A percentile compares a stretch with the other conserved stretches of the same genome.
phyloP scores from a whole-genome alignment of 2,329 filamentous ascomycete genomes.

The Cladosporium sp. region DNA sequence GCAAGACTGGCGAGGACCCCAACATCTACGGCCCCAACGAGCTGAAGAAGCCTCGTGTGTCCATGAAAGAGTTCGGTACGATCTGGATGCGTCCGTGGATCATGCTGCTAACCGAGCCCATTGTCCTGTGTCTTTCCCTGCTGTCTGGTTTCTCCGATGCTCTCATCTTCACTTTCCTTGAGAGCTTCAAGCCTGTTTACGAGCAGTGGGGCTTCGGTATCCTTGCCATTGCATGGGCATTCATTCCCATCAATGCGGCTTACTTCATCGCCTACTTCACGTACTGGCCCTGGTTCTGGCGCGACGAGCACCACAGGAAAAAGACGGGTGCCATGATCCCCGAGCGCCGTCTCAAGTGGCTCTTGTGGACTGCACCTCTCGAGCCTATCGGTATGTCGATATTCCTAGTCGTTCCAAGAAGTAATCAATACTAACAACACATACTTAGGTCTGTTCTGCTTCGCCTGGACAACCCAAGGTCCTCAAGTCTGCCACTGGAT shows the following conservation, averaged over 20 bases:
- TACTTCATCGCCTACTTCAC: conserved; percentile 58
- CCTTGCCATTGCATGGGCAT: conserved; percentile 54
- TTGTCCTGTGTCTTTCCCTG: conserved; percentile 63
- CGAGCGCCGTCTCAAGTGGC: conserved; percentile 61
- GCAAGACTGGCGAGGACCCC: conserved; percentile 53
- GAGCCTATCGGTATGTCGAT: conserved; percentile 47
- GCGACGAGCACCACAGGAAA: conserved; percentile 44
- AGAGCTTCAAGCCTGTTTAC: conserved; percentile 65
- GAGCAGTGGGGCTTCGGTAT: conserved; percentile 59
- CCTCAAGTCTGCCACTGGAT: conserved; percentile 54
- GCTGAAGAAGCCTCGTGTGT: conserved; percentile 41
- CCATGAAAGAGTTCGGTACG: conserved; percentile 38
- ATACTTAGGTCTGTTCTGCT: conserved; percentile 59
- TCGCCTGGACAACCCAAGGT: conserved; percentile 63
- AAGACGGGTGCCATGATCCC: conserved; percentile 50
- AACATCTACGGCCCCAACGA: conserved; percentile 71
- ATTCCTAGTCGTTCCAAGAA: neutral
- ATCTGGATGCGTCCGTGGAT: conserved; percentile 62
- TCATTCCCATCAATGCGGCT: conserved; percentile 45
- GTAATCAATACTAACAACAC: conserved; percentile 47
- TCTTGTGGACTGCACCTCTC: conserved; percentile 54
- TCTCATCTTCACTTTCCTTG: conserved; percentile 71
- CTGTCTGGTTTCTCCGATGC: conserved; percentile 68
- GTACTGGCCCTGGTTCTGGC: conserved; percentile 57
- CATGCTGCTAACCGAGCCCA: conserved; percentile 70